Conservation (phyloP, 306 rosid genomes). For the Sechiopsis laciniata region DNA sequence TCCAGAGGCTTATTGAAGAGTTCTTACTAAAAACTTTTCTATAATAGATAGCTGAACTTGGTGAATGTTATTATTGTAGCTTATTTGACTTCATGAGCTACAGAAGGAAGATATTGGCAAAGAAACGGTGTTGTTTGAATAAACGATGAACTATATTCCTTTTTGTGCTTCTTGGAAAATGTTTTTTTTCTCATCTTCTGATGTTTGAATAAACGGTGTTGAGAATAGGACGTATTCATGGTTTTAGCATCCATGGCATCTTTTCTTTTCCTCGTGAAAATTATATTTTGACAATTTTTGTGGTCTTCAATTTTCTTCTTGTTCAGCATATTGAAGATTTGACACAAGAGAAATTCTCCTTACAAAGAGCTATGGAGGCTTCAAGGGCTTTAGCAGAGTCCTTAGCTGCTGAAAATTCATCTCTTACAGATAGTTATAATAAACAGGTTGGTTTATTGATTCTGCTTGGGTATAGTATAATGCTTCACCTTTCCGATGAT, state of each 20-base stretch:
- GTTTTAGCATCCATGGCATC: slow-evolving; percentile 1
- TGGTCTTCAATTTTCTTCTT: slow-evolving; percentile 15
- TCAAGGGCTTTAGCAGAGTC: slow-evolving; percentile 74
- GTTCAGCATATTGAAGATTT: slow-evolving; percentile 94
- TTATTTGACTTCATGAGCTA: background rate
- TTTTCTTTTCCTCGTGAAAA: background rate
- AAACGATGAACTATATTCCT: slow-evolving; percentile 12
- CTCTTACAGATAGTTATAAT: slow-evolving; percentile 80
- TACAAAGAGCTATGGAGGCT: slow-evolving; percentile 86
- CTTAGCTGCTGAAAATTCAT: slow-evolving; percentile 90
- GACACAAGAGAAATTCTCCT: slow-evolving; percentile 83
- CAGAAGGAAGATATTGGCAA: slow-evolving; percentile 4
- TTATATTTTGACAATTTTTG: slow-evolving; percentile 12
- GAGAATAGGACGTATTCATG: background rate
- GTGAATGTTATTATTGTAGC: background rate
- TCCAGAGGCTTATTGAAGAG: background rate
- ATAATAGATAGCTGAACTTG: slow-evolving; percentile 7
- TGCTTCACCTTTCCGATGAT: background rate
- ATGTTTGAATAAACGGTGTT: no score
- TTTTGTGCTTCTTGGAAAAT: slow-evolving; percentile 9
- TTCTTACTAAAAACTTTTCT: background rate
- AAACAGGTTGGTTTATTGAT: slow-evolving; percentile 61
- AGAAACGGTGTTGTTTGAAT: background rate
- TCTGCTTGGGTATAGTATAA: background rate
- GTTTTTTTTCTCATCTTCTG: background rate